Percentiles rank a stretch among this genome's conserved stretches.
Conservation (phyloP, 495 filamentous ascomycete genomes). For the Haplographium delicatum region DNA sequence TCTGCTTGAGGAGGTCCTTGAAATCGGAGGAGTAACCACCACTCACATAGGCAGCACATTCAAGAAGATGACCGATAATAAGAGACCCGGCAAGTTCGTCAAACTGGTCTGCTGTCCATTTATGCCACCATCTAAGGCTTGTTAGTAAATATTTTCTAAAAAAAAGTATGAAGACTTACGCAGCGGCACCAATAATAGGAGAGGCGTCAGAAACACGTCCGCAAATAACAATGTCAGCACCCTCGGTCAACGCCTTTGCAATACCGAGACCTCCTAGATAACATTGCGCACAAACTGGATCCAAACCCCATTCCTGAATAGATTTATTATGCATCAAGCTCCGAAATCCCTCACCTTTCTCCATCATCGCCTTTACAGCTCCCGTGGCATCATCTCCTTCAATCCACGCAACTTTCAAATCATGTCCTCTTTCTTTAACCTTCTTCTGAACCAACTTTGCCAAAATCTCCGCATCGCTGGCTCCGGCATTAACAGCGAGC, state of each 20-base stretch:
- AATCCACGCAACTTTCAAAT: constrained; percentile 41
- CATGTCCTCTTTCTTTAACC: constrained; percentile 23
- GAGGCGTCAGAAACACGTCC: constrained; percentile 52
- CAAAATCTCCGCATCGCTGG: constrained; percentile 44
- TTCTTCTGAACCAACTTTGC: constrained; percentile 40
- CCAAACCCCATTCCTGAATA: constrained; percentile 38
- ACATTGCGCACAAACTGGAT: constrained; percentile 49
- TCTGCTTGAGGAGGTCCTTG: constrained; percentile 37
- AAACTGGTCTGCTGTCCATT: constrained; percentile 34
- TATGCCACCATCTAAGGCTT: constrained; percentile 32
- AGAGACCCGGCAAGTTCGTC: constrained; percentile 48
- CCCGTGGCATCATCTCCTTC: constrained; percentile 35
- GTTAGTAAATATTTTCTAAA: too few relatives aligned
- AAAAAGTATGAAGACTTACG: too few relatives aligned
- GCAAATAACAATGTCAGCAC: constrained; percentile 54
- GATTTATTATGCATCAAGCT: constrained; percentile 1
- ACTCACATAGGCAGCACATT: constrained; percentile 50
- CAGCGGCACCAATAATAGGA: constrained; percentile 46
- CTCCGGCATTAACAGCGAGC: constrained; percentile 55
- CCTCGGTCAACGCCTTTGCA: constrained; percentile 40
- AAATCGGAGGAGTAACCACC: constrained; percentile 58
- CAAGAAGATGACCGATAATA: constrained; percentile 51
- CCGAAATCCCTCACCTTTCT: neutral
- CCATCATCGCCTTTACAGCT: constrained; percentile 6
- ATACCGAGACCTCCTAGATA: constrained; percentile 49